Evolutionary conservation across 2,329 filamentous ascomycete genomes (phyloP), one percentile per base, ranked within the genome.

Genomic region (Sclerotiophoma versabilis): DNA sequence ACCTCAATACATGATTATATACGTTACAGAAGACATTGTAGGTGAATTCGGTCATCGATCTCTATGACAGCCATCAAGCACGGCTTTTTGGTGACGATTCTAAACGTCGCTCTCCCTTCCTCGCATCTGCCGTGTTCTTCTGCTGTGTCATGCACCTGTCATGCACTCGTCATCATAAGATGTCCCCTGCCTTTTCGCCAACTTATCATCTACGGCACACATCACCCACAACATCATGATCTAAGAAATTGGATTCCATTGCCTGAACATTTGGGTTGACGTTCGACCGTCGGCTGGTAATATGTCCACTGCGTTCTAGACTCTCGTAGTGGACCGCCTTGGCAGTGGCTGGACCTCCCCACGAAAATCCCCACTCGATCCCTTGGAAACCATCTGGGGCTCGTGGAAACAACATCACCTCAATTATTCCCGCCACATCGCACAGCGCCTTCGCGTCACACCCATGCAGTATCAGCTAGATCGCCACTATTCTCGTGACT

Each of bases 371-470:
- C 56, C 56, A 36, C 59, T 53, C 49, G 42, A 30, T 44, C 45
- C 39, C 48, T 57, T 38, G 53, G 53, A 56, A 51, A 44, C 45
- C 48, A 45, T 58, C 36, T 50, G 57, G 54, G 54, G 50, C 53
- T 62, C 54, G 14, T 64, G 63, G 64, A 52, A 67, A 64, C 60
- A 65, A 63, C 43, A 38, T 36, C 39, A 48, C 50, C 41, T 49
- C 51, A 59, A 51, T 68, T 68, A 69, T 68, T 69, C 64, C 66
- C 66, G 65, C 55, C 46, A 52, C 45, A 56, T 60, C 41, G 59
- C 56, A 66, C 63, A 55, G 52, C 60, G 58, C 57, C 55, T 49
- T 58, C 58, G 60, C 59, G 58, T 56, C 49, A 57, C 58, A 58
- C 55, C 55, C 57, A 59, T 63, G 65, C 58, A 43, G 43, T 57